Conservation (phyloP, 495 filamentous ascomycete species). For the Endocarpon pusillum region DNA sequence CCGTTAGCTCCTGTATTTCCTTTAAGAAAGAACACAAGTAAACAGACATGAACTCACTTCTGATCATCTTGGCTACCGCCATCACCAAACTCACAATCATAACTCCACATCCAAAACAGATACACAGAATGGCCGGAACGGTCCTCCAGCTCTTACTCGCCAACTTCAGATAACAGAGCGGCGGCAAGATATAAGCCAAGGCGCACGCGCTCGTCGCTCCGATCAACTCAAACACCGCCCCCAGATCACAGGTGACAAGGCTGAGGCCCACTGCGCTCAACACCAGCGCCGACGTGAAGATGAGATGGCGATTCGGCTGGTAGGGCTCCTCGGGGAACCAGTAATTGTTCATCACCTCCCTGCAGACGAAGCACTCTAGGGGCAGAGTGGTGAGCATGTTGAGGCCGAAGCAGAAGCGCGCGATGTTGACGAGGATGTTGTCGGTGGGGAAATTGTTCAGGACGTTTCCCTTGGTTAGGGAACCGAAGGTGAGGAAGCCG, state of each 20-base stretch:
- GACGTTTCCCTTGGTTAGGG: slow-evolving; percentile 82
- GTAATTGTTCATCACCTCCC: slow-evolving; percentile 90
- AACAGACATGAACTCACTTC: no score
- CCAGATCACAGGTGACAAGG: slow-evolving; percentile 79
- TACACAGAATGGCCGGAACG: slow-evolving; percentile 47
- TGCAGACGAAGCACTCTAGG: slow-evolving; percentile 90
- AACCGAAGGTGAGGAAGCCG: slow-evolving; percentile 85
- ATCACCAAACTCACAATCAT: slow-evolving; percentile 72
- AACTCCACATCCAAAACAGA: slow-evolving; percentile 62
- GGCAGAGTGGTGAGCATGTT: slow-evolving; percentile 98
- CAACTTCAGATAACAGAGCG: slow-evolving; percentile 85
- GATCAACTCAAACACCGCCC: slow-evolving; percentile 85
- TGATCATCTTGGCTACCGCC: slow-evolving; percentile 52
- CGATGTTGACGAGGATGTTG: slow-evolving; percentile 1
- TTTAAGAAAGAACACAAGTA: no score
- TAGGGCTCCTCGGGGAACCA: slow-evolving; percentile 71
- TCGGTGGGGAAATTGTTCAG: slow-evolving; percentile 87
- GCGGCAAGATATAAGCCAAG: slow-evolving; percentile 87
- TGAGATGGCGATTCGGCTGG: slow-evolving; percentile 66
- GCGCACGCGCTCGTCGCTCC: slow-evolving; percentile 88
- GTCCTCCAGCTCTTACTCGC: slow-evolving; percentile 50
- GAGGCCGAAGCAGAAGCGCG: slow-evolving; percentile 60
- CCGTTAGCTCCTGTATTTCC: no score
- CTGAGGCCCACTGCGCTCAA: slow-evolving; percentile 59
- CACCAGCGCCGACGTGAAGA: slow-evolving; percentile 68